A percentile compares a stretch with the other conserved stretches of the same genome.
Evolutionary conservation across 2,329 filamentous ascomycete species (phyloP).

Genomic region (Aspergillus hortae): DNA sequence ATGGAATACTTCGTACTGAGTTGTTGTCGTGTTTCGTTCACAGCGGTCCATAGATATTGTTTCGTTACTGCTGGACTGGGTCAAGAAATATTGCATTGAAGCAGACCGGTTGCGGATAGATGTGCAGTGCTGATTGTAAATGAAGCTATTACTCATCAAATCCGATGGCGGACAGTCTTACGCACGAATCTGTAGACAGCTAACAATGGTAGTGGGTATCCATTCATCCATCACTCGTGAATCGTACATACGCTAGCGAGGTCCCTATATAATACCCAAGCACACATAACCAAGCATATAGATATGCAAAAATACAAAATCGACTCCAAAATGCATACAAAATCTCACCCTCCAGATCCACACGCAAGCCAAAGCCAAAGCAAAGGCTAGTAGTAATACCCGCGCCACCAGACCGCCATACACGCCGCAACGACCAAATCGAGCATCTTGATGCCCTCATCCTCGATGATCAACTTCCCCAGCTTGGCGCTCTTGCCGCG

Average conservation of each 20-base stretch:
- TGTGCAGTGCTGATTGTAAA: no score
- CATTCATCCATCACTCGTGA: slow-evolving; percentile 6
- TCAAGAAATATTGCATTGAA: no score
- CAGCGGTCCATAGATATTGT: no score
- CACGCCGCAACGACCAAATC: slow-evolving; percentile 89
- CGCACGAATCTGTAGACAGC: no score
- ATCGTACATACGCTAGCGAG: slow-evolving; percentile 1
- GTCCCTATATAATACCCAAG: background rate
- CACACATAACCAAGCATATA: background rate
- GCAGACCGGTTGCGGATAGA: no score
- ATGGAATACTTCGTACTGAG: no score
- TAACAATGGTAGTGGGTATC: background rate
- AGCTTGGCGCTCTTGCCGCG: slow-evolving; percentile 85
- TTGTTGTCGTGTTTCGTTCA: no score
- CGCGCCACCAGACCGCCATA: slow-evolving; percentile 88
- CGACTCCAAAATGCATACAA: background rate
- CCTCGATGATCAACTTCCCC: slow-evolving; percentile 84
- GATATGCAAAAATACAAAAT: background rate
- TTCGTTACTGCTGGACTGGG: no score
- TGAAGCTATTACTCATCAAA: no score
- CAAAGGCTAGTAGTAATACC: slow-evolving; percentile 29
- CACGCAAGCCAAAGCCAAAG: background rate
- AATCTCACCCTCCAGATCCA: background rate
- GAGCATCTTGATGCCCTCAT: slow-evolving; percentile 92
- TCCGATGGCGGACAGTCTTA: no score